A percentile compares a stretch with the other conserved stretches of the same genome.
phyloP scores from a whole-genome alignment of 106 monocot genomes.

The Acorus gramineus region DNA sequence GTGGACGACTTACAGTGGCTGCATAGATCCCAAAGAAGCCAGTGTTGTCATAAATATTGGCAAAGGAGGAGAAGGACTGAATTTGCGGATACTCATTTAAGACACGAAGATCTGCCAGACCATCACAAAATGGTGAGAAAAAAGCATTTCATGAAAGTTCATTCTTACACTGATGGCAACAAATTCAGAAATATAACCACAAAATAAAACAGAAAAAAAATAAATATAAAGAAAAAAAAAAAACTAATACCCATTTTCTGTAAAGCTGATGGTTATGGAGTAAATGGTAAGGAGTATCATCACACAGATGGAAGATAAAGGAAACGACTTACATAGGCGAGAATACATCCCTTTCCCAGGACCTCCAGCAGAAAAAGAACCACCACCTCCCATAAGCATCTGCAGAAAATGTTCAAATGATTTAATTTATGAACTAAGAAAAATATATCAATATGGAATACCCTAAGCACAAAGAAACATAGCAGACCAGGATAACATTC shows the following conservation, averaged over 20 bases:
- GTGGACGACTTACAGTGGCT: conserved; percentile 38
- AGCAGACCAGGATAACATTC: conserved; percentile 62
- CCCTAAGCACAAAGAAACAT: no score
- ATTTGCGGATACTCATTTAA: conserved; percentile 49
- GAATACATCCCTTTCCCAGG: conserved; percentile 86
- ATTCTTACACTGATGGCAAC: no score
- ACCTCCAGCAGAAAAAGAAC: conserved; percentile 71
- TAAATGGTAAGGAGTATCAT: no score
- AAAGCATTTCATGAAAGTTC: no score
- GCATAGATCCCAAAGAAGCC: conserved; percentile 78
- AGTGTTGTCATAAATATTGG: conserved; percentile 60
- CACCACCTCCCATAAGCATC: conserved; percentile 84
- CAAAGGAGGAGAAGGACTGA: conserved; percentile 67
- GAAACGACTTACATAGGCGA: conserved; percentile 45
- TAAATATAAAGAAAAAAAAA: neutral
- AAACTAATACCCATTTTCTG: neutral
- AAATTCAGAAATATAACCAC: no score
- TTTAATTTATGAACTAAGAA: neutral
- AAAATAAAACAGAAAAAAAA: neutral
- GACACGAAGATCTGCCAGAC: conserved; percentile 41
- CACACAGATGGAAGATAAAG: neutral
- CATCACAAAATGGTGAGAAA: no score
- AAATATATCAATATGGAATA: no score
- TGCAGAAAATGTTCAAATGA: conserved; percentile 11
- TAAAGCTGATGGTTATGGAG: neutral